Base-by-base conservation (phyloP, 371 early-diverging fungal genomes). In the Rhizopus arrhizus region DNA sequence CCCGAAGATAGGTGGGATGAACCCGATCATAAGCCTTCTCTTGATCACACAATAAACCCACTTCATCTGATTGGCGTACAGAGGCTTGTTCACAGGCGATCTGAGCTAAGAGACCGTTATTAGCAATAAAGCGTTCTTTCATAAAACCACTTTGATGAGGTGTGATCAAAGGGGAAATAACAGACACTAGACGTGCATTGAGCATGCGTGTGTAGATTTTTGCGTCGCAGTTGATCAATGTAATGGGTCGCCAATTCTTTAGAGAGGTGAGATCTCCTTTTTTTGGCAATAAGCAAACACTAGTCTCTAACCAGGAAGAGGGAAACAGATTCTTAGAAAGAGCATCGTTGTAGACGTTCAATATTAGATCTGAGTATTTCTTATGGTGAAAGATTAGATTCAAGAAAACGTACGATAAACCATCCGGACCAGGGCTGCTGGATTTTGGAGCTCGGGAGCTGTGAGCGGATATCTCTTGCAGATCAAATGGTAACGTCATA, bases 201-300 rank as follows among this genome's bases (percentile, higher is more conserved):
- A 74, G 48, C 6, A 71, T 12, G 4, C 67, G 58, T 0, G 69
- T 68, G 46, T 68, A 70, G 0, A 70, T 9, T 15, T 70, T 70
- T n/a, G 63, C 65, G n/a, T 74, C 70, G 10, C 52, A 48, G 40
- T 72, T 62, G 5, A 71, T 66, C 5, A 70, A 56, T 29, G 65
- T 58, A 32, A 49, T 58, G 0, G 53, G 53, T 35, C 29, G 5
- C 22, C 34, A 53, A 29, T 53, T 53, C 10, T 15, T 33, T 3
- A 51, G 7, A 3, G 4, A n/a, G 1, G 15, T 33, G 8, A 47
- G 12, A 32, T 62, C 62, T 2, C 58, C 66, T 41, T 62, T 56
- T 35, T 70, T 65, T n/a, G 40, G 57, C 0, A 61, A 22, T 1
- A 66, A 57, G n/a, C 54, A 64, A 36, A 66, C 56, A 9, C 56